Evolutionary conservation across 257 asterid species (phyloP).

Genomic region (Solanum ahanhuiri): DNA sequence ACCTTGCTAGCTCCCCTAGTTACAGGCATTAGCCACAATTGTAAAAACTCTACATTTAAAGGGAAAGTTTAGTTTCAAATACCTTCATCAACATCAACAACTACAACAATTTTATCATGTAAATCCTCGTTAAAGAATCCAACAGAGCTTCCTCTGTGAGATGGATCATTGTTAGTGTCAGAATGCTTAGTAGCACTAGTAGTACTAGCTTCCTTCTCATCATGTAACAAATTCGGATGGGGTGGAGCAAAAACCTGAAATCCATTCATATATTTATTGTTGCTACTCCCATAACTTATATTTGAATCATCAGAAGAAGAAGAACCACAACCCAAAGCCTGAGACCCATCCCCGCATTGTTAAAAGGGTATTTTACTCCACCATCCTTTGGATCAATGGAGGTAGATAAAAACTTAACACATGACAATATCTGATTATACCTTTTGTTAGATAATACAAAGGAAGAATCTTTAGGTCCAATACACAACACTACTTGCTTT

Average conservation of each 20-base stretch:
- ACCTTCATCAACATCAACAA: slow-evolving; percentile 62
- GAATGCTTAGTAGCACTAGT: background rate
- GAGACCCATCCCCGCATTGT: slow-evolving; percentile 3
- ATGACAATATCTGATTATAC: background rate
- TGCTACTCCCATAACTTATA: slow-evolving; percentile 2
- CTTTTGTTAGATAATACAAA: background rate
- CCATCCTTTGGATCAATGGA: background rate
- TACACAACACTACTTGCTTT: no score
- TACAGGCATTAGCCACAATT: background rate
- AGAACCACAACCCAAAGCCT: slow-evolving; percentile 17
- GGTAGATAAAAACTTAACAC: background rate
- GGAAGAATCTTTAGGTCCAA: slow-evolving; percentile 2
- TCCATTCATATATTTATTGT: slow-evolving; percentile 8
- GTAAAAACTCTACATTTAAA: background rate
- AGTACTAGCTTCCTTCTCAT: slow-evolving; percentile 19
- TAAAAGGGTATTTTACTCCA: slow-evolving; percentile 1
- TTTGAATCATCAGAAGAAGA: background rate
- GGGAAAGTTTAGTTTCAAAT: background rate
- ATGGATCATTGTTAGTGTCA: background rate
- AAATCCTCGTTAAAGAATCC: background rate
- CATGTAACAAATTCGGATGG: slow-evolving; percentile 25
- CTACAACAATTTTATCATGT: background rate
- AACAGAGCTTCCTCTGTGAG: background rate
- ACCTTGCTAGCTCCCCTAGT: background rate
- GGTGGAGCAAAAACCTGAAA: slow-evolving; percentile 25